Evolutionary conservation across 768 basidiomycete species (phyloP).

Genomic region (Suillus sp.): DNA sequence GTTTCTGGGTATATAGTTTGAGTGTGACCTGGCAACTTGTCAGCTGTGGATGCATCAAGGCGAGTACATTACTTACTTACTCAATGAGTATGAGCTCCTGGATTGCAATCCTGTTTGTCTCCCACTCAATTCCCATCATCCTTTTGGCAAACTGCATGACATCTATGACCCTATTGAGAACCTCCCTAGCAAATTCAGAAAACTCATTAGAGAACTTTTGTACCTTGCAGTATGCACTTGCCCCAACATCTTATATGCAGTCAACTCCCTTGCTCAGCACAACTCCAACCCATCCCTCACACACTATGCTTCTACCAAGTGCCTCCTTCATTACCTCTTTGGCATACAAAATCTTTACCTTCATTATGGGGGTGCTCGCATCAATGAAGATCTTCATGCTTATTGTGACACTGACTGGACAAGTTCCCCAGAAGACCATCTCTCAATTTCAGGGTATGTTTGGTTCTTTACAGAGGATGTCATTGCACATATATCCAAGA

Average conservation of each 20-base stretch:
- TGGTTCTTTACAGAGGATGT: background rate
- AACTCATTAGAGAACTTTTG: background rate
- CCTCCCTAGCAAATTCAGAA: no score
- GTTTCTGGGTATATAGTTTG: background rate
- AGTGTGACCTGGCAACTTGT: accelerated
- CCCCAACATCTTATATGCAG: background rate
- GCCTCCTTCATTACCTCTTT: background rate
- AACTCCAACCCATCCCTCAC: background rate
- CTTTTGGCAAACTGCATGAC: no score
- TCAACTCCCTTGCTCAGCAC: background rate
- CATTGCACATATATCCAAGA: background rate
- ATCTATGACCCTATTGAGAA: no score
- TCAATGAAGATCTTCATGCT: background rate
- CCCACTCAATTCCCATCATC: no score
- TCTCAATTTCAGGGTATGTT: background rate
- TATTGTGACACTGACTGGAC: background rate
- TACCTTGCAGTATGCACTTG: background rate
- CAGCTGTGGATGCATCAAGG: background rate
- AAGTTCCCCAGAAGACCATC: background rate
- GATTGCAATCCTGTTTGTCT: no score
- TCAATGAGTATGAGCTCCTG: no score
- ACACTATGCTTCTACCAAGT: background rate
- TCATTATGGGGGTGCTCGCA: background rate
- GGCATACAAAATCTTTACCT: background rate
- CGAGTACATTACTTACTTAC: no score